Base-by-base conservation (phyloP, 75 land plant genomes). In the Pseudotsuga menziesii region DNA sequence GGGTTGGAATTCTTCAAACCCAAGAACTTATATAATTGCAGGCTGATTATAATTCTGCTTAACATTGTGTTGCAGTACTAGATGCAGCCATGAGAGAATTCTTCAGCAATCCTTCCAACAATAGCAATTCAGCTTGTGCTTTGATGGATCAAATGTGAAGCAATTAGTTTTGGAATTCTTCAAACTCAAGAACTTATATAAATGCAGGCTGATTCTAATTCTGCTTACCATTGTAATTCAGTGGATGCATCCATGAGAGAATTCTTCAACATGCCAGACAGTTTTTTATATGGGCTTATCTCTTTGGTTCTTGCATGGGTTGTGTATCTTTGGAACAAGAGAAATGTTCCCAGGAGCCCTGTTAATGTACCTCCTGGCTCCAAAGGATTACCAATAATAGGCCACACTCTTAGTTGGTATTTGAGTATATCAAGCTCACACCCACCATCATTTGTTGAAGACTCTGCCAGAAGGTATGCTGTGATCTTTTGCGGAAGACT, bases 341-440 rank as follows among this genome's bases (percentile, higher is more conserved):
- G 7, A 36, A 13, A 35, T 20, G 32, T 17, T 32, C 35, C 69
- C 32, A 80, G 71, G 15, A 58, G 15, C 15, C 52, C 25, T 12
- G 39, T 41, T 60, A 82, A 41, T 75, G 36, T 88, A 64, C 90
- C 90, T 14, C 85, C 90, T 0, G 90, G 90, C 16, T 81, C 79
- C 29, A 80, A 82, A 71, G 81, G 87, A 15, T 85, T 82, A 87
- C 85, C 87, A 11, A 0, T 85, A 8, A 69, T 88, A 8, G 90
- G 90, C 13, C 79, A 88, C 25, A 80, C 83, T 81, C 32, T 88
- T 52, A 80, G 57, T 39, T 88, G 87, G 87, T 88, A 78, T 73
- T 59, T 32, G 7, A 80, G 87, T 3, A 79, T 85, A 17, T 78
- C 87, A 32, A 73, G 90, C 56, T 80, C 90, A 39, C 87, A 88